Percentiles rank a stretch among this genome's conserved stretches.
Conservation (phyloP, 1,139 yeast species). For the Taphrina populina region DNA sequence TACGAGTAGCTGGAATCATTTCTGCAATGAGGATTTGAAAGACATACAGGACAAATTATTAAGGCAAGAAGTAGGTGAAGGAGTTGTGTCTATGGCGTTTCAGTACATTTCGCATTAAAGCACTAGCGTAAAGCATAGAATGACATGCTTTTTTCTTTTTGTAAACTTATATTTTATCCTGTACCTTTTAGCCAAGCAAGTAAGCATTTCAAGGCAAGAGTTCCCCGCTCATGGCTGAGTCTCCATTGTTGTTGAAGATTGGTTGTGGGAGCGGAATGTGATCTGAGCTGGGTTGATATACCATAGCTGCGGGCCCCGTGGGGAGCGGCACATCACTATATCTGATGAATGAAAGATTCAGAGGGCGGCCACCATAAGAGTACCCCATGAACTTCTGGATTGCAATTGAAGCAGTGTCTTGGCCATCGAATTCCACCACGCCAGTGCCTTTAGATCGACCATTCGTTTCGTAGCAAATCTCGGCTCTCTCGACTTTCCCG, state of each 20-base stretch:
- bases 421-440: constrained; percentile 71
- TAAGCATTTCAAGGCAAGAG: background rate
- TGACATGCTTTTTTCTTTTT: no score
- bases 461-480: constrained; percentile 61
- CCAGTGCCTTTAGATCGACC: constrained; percentile 83
- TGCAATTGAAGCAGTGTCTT: constrained; percentile 71
- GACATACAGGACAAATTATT: constrained; percentile 73
- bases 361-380: constrained; percentile 38
- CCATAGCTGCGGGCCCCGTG: constrained; percentile 14
- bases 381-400: constrained; percentile 52
- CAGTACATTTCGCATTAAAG: constrained; percentile 80
- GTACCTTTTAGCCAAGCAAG: background rate
- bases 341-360: constrained; percentile 39
- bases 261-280: no score
- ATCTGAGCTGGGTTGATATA: no score
- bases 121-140: no score
- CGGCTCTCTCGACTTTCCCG: constrained; percentile 75
- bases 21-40: constrained; percentile 60
- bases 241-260: no score
- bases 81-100: constrained; percentile 81
- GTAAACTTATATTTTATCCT: no score
- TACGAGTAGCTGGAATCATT: constrained; percentile 96
- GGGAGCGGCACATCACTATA: constrained; percentile 33
- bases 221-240: background rate
- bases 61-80: constrained; percentile 65